Conservation (phyloP, 148 eudicot genomes). For the Dysphania ambrosioides region DNA sequence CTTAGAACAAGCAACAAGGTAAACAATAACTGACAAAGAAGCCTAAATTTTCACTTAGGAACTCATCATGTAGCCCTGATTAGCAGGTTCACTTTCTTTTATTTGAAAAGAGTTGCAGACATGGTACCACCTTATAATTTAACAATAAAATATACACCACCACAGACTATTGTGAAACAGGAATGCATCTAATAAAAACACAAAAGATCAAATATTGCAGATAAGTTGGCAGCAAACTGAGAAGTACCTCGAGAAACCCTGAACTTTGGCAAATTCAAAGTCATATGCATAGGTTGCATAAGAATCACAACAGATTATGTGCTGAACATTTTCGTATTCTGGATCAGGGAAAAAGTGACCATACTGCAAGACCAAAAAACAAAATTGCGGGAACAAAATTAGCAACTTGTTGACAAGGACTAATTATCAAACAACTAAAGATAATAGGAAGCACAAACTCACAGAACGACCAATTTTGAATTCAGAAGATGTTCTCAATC, state of each 20-base stretch:
- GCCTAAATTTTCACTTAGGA: neutral
- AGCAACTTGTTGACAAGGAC: constrained; percentile 12
- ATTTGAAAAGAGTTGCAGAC: constrained; percentile 3
- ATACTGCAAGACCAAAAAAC: constrained; percentile 47
- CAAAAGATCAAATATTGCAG: neutral
- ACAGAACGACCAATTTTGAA: constrained; percentile 84
- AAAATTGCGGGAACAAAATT: constrained; percentile 4
- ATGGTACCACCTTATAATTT: neutral
- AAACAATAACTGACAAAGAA: neutral
- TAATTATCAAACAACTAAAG: neutral
- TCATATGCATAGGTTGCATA: constrained; percentile 93
- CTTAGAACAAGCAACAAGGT: neutral
- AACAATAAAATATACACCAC: too few species aligned
- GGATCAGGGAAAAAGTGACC: constrained; percentile 99
- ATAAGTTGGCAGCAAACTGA: neutral
- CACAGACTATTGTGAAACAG: neutral
- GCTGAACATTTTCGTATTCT: constrained; percentile 94
- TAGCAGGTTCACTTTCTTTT: neutral
- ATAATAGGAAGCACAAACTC: constrained; percentile 26
- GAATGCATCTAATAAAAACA: neutral
- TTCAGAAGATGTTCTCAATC: constrained; percentile 87
- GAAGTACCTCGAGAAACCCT: constrained; percentile 83
- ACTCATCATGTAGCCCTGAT: neutral
- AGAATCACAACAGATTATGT: constrained; percentile 91
- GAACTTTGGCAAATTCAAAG: constrained; percentile 73